Conservation (phyloP, 2,329 filamentous ascomycete genomes). For the Colletotrichum graminicola region DNA sequence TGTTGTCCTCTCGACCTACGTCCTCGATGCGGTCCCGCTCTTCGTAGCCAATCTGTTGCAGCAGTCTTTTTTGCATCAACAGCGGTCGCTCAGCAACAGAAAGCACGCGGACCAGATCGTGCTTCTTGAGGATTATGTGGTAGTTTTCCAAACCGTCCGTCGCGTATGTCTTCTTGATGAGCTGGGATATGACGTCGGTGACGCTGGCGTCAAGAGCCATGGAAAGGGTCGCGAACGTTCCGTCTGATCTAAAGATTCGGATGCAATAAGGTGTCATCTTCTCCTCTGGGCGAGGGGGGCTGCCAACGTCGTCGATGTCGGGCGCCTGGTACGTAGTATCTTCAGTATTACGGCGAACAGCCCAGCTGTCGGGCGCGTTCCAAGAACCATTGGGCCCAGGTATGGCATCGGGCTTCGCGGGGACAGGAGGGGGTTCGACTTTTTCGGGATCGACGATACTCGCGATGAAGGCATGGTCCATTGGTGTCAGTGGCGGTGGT, state of each 20-base stretch:
- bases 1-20: slow-evolving; percentile 95
- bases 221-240: slow-evolving; percentile 93
- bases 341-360: slow-evolving; percentile 80
- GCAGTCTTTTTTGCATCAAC: slow-evolving; percentile 88
- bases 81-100: slow-evolving; percentile 84
- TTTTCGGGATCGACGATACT: slow-evolving; percentile 59
- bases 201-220: slow-evolving; percentile 87
- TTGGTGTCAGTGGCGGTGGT: slow-evolving; percentile 77
- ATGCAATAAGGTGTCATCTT: slow-evolving; percentile 87
- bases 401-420: slow-evolving; percentile 33
- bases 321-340: slow-evolving; percentile 68
- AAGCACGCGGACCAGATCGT: slow-evolving; percentile 87
- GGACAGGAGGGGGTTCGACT: slow-evolving; percentile 47
- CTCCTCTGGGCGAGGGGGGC: slow-evolving; percentile 78
- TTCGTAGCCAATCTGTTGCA: slow-evolving; percentile 93
- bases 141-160: slow-evolving; percentile 94
- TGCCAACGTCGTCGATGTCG: slow-evolving; percentile 77
- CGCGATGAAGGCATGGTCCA: slow-evolving; percentile 67
- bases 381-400: slow-evolving; percentile 71
- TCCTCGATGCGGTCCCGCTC: slow-evolving; percentile 90
- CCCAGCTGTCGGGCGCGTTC: slow-evolving; percentile 98
- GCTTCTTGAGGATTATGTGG: slow-evolving; percentile 94
- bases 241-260: slow-evolving; percentile 92
- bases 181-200: slow-evolving; percentile 86
- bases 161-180: slow-evolving; percentile 94